phyloP scores from a whole-genome alignment of 1,284 basidiomycete genomes.

The Papiliotrema laurentii region DNA sequence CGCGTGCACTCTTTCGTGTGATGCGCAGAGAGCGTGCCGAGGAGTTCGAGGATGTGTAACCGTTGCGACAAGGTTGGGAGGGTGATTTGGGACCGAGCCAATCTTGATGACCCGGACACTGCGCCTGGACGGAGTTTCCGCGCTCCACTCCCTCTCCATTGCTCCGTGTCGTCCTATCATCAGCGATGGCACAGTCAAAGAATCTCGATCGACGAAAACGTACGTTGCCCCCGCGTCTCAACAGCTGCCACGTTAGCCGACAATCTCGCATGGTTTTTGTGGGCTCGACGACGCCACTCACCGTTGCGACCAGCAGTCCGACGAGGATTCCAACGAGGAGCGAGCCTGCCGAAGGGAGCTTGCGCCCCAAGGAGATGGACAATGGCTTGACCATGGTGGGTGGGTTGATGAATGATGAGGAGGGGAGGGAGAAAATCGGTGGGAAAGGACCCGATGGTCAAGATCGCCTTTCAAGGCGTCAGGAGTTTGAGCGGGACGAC shows the following conservation, averaged over 20 bases:
- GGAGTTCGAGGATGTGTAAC: constrained; percentile 72
- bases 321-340: constrained; percentile 49
- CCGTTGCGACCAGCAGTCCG: constrained; percentile 46
- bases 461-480: too few relatives aligned
- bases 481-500: too few relatives aligned
- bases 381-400: constrained; percentile 15
- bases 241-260: constrained; percentile 3
- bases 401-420: too few relatives aligned
- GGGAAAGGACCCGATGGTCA: too few relatives aligned
- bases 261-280: too few relatives aligned
- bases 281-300: too few relatives aligned
- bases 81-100: constrained; percentile 36
- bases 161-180: constrained; percentile 18
- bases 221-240: constrained; percentile 3
- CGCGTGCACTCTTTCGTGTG: constrained; percentile 87
- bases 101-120: constrained; percentile 23
- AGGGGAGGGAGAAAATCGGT: too few relatives aligned
- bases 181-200: background rate
- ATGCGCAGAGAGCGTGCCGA: constrained; percentile 78
- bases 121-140: constrained; percentile 25
- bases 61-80: constrained; percentile 72
- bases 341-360: constrained; percentile 44
- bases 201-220: background rate
- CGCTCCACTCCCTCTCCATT: constrained; percentile 29
- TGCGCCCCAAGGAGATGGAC: constrained; percentile 25